A percentile compares a stretch with the other conserved stretches of the same genome.
These are phyloP conservation scores for Tritrichomonas musculus DNA, from an alignment of 208 protist genomes.

Conservation along the genomic window DNA sequence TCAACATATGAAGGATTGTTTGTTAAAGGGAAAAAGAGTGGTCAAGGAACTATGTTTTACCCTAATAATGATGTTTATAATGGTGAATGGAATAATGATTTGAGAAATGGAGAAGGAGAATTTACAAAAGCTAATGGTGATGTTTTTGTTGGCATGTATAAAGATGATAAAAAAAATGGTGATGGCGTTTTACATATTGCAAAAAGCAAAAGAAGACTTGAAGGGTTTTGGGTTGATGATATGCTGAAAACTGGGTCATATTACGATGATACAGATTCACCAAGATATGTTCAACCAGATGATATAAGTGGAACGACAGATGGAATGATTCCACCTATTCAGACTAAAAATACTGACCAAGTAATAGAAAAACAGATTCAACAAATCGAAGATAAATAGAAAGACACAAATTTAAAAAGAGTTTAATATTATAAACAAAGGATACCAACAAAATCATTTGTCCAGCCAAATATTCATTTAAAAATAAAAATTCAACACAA, in stretches of 20 bases:
- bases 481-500: too few relatives aligned
- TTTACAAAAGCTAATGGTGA: slow-evolving; percentile 36
- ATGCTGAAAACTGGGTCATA: background rate
- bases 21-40: background rate
- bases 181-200: slow-evolving; percentile 18
- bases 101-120: slow-evolving; percentile 29
- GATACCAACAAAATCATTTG: too few relatives aligned
- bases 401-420: too few relatives aligned
- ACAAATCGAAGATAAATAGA: too few relatives aligned
- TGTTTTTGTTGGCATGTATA: slow-evolving; percentile 2
- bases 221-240: slow-evolving; percentile 30
- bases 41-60: slow-evolving; percentile 33
- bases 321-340: background rate
- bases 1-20: slow-evolving; percentile 34
- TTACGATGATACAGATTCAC: background rate
- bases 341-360: background rate
- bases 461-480: too few relatives aligned
- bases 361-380: background rate
- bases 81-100: slow-evolving; percentile 34
- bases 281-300: background rate
- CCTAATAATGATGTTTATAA: slow-evolving; percentile 28
- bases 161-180: slow-evolving; percentile 35
- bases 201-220: background rate
- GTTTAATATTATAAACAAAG: too few relatives aligned
- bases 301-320: slow-evolving; percentile 6